Evolutionary conservation across 305 asterid genomes (phyloP).

Genomic region (Solanum hybrid): DNA sequence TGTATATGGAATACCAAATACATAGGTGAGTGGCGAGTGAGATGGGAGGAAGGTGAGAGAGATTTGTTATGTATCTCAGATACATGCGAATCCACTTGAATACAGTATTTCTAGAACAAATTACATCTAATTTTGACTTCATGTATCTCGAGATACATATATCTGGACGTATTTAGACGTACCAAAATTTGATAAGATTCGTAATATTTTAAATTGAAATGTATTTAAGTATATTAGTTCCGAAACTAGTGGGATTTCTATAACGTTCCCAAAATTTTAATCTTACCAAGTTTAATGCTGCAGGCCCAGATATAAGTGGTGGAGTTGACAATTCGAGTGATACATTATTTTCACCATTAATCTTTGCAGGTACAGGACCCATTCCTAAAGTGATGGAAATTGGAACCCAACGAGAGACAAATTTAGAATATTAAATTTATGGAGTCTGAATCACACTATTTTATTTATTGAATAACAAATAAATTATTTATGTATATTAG

Average conservation of each 20-base stretch:
- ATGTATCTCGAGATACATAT: not conserved
- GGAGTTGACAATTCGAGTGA: not conserved
- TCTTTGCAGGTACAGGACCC: slow-evolving; percentile 65
- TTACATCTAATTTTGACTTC: not conserved
- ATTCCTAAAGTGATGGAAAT: slow-evolving; percentile 40
- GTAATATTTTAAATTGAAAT: no score
- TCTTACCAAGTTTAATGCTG: not conserved
- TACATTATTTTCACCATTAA: slow-evolving; percentile 33
- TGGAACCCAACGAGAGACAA: slow-evolving; percentile 11
- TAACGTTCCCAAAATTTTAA: not conserved
- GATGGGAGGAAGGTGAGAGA: not conserved
- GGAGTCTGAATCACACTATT: not conserved
- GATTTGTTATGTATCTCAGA: not conserved
- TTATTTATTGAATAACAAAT: not conserved
- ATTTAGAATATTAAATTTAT: not conserved
- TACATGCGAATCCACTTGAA: not conserved
- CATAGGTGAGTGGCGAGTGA: not conserved
- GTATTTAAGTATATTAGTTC: no score
- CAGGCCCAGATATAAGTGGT: not conserved
- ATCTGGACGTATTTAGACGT: no score
- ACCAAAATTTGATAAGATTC: no score
- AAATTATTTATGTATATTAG: not conserved
- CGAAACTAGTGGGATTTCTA: not conserved
- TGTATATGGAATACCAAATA: not conserved
- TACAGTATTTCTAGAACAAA: no score